Evolutionary conservation across 177 flowering plant genomes (phyloP).

Genomic region (Vitis hybrid): DNA sequence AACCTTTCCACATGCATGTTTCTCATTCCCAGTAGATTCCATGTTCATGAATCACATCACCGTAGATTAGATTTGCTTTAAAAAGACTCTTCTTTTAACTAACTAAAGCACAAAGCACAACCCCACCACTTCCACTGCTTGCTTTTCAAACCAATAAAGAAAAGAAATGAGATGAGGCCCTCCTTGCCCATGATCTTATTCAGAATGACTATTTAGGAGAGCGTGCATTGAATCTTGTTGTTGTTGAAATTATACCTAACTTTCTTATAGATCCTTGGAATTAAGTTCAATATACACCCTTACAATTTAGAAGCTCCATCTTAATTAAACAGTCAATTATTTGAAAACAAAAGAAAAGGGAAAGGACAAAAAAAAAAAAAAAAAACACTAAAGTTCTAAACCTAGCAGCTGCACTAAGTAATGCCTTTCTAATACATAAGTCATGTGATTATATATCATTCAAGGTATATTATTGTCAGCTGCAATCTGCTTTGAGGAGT

Average conservation of each 20-base stretch:
- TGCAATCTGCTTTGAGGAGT: conserved; percentile 32
- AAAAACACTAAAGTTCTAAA: too few species aligned
- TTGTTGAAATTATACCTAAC: conserved; percentile 23
- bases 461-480: conserved; percentile 28
- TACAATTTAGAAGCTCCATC: too few species aligned
- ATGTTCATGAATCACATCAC: conserved; percentile 23
- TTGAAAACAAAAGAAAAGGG: too few species aligned
- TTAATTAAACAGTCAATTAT: too few species aligned
- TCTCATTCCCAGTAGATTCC: neutral
- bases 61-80: conserved; percentile 13
- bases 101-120: conserved; percentile 9
- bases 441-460: conserved; percentile 1
- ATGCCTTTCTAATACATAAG: neutral
- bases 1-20: too few species aligned
- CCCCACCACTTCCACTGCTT: conserved; percentile 5
- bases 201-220: neutral
- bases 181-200: too few species aligned
- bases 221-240: conserved; percentile 36
- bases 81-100: too few species aligned
- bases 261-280: conserved; percentile 9
- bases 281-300: too few species aligned
- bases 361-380: too few species aligned
- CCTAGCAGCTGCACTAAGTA: too few species aligned
- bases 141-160: conserved; percentile 13
- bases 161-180: conserved; percentile 2